Base-by-base conservation (phyloP, 2,329 filamentous ascomycete species). In the Talaromyces rugulosus region DNA sequence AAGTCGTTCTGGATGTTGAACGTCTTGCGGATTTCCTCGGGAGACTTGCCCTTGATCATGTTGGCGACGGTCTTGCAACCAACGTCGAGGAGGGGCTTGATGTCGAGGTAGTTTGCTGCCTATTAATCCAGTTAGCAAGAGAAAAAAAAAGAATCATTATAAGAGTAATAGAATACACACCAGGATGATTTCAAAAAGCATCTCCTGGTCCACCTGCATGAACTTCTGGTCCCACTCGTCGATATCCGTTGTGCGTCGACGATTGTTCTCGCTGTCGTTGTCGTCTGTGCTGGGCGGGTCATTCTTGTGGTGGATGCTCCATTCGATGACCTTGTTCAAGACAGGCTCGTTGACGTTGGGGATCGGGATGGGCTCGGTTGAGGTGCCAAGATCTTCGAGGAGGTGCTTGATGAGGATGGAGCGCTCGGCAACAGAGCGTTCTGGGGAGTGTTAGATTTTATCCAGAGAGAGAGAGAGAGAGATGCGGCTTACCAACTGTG, bases 1-100 rank as follows among this genome's bases (percentile, higher is more conserved):
- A 99, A 99, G 78, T 99, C 95, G 72, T 99, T 99, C 72, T 96
- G 95, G 73, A 99, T 99, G 82, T 99, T 99, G 83, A 99, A 99
- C 0, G 95, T 99, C 85, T 98, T 99, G 58, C 95, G 91, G 72
- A 99, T 99, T 82, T 99, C 95, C 77, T 99, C 95, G 3, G 95
- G 95, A 0, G 92, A 96, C 85, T 99, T 99, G 81, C 95, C 95
- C 90, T 99, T 99, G 84, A 99, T 99, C 95, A 99, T 99, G 81
- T 99, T 99, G 65, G 95, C 95, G 16, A 99, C 95, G 0, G 95
- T 99, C 87, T 99, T 99, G 87, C 95, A 99, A 65, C 95, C 95
- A 63, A 98, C 94, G 67, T 99, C 95, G 31, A 99, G 89, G 1
- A 99, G 89, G 1, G 92, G 90, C 85, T 98, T 99, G 83, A 99